Evolutionary conservation across 2,329 filamentous ascomycete genomes (phyloP), one percentile per base, ranked within the genome.

Genomic region (Pyrenochaeta sp.): DNA sequence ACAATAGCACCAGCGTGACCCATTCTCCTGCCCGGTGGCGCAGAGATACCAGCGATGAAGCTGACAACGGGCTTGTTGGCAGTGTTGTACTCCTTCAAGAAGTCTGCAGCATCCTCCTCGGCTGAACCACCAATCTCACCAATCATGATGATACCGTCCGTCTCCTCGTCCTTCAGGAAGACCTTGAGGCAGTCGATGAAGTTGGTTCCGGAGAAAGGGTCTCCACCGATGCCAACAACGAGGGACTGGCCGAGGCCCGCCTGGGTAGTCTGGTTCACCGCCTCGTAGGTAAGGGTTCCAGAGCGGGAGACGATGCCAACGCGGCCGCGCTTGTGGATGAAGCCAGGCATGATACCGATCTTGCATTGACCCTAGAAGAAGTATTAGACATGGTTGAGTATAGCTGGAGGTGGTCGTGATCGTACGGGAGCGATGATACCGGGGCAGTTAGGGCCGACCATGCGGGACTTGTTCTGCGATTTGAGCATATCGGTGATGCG

Each of bases 71-170:
- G 95, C 88, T 97, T 99, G 80, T 92, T 90, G 78, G 88, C 83
- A 56, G 88, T 93, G 86, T 99, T 98, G 85, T 95, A 87, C 77
- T 87, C 84, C 83, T 90, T 92, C 76, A 98, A 82, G 85, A 96
- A 99, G 72, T 98, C 95, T 72, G 95, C 94, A 33, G 95, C 95
- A 72, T 99, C 95, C 83, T 99, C 95, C 83, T 99, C 95, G 55
- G 95, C 95, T 56, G 90, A 91, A 61, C 95, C 95, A 80, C 95
- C 95, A 77, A 99, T 98, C 84, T 98, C 95, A 76, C 95, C 95
- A 78, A 99, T 98, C 95, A 99, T 97, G 83, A 99, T 97, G 82
- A 99, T 97, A 76, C 95, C 95, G 77, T 99, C 95, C 33, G 95
- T 99, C 83, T 97, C 92, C 77, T 90, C 85, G 78, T 99, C 95